These are phyloP conservation scores for Maudiozyma humilis DNA, from an alignment of 1,139 yeast species.

Conservation along the genomic window DNA sequence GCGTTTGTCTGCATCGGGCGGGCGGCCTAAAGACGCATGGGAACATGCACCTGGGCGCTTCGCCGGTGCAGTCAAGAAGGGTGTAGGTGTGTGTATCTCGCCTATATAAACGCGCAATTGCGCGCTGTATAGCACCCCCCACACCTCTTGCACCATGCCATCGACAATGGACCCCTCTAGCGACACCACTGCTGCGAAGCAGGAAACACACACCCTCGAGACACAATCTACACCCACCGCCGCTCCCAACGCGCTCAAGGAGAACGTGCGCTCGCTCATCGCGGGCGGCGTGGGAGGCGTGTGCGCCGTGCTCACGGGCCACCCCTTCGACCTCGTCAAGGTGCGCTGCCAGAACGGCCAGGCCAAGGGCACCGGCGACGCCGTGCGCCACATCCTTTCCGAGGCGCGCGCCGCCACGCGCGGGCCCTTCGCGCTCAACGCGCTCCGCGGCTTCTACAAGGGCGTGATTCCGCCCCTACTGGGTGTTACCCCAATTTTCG, in stretches of 20 bases:
- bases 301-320: slow-evolving; percentile 87
- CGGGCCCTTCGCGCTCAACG: slow-evolving; percentile 8
- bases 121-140: too few relatives aligned
- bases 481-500: slow-evolving; percentile 98
- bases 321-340: slow-evolving; percentile 89
- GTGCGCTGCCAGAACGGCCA: slow-evolving; percentile 73
- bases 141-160: too few relatives aligned
- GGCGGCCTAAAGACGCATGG: too few relatives aligned
- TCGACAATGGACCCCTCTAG: neutral
- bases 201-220: slow-evolving; percentile 9
- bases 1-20: too few relatives aligned
- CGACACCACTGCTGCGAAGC: slow-evolving; percentile 13
- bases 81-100: too few relatives aligned
- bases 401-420: slow-evolving; percentile 46
- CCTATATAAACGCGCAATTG: too few relatives aligned
- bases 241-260: slow-evolving; percentile 17
- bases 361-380: slow-evolving; percentile 49
- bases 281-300: slow-evolving; percentile 87
- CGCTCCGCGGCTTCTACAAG: slow-evolving; percentile 43
- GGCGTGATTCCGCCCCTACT: slow-evolving; percentile 84
- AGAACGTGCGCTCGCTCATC: slow-evolving; percentile 62
- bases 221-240: too few relatives aligned
- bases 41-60: too few relatives aligned
- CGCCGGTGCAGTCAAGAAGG: too few relatives aligned
- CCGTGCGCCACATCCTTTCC: slow-evolving; percentile 59